Base-by-base conservation (phyloP, 2,329 filamentous ascomycete genomes). In the Xylariales sp. region DNA sequence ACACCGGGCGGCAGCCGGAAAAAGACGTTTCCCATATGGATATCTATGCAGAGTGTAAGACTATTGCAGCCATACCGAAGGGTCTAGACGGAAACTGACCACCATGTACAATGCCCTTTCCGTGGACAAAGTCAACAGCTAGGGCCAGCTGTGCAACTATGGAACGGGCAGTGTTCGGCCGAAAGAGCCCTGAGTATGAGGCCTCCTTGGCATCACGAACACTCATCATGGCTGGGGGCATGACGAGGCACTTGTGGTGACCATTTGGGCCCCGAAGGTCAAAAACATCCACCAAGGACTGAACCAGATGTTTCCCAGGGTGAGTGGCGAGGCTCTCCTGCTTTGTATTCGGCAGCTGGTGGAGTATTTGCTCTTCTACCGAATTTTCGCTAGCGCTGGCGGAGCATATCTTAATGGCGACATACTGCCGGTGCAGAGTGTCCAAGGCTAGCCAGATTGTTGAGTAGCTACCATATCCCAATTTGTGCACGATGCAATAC, bases 1-100 rank as follows among this genome's bases (percentile, higher is more conserved):
- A 52, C 28, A 32, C 23, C 48, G 48, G 23, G 48, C 28, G 48
- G 48, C 48, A 32, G 48, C 48, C 48, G 18, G 48, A 52, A 52
- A 52, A 52, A 52, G 48, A 52, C 30, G 48, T 52, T 52, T 52
- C 30, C 28, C 30, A 52, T 52, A 28, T 52, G 30, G 28, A 52
- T 30, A 52, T 52, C 48, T 52, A 52, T 52, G 48, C 28, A 52
- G 48, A 52, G 28, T 52, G 48, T 52, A 52, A 52, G 48, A 32
- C 28, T 32, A 52, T 52, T 52, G 12, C 48, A 52, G 23, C 48
- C 14, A 32, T 32, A 52, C 48, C 9, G 48, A 52, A 52, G 48
- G 7, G 30, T 52, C 23, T 52, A 4, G 28, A 32, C 10, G 48
- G 48, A 52, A 32, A 52, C 48, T 52, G 12, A 52, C 48, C 48